phyloP scores from a whole-genome alignment of 768 basidiomycete genomes.

The Russula sp. region DNA sequence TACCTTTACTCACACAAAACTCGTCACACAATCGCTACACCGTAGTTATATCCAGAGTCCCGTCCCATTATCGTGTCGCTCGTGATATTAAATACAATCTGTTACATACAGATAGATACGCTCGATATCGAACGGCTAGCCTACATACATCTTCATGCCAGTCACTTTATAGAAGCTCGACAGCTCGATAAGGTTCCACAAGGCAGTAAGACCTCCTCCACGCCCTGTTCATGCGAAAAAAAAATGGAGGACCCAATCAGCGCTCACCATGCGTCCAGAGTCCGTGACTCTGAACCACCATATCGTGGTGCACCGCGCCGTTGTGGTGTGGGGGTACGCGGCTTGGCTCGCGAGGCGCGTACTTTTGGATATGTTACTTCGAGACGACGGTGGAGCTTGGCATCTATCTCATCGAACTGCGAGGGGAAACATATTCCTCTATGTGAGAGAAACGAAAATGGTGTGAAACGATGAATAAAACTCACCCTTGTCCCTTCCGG shows the following conservation, averaged over 20 bases:
- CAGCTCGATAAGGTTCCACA: slow-evolving; percentile 13
- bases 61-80: slow-evolving; percentile 17
- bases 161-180: slow-evolving; percentile 14
- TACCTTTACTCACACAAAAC: slow-evolving; percentile 7
- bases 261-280: slow-evolving; percentile 20
- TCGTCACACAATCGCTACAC: slow-evolving; percentile 18
- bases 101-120: slow-evolving; percentile 30
- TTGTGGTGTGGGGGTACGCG: slow-evolving; percentile 27
- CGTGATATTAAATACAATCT: slow-evolving; percentile 19
- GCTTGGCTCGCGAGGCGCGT: slow-evolving; percentile 23
- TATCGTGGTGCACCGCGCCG: slow-evolving; percentile 20
- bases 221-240: slow-evolving; percentile 11
- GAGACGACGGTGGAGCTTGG: slow-evolving; percentile 59
- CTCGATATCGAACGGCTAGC: slow-evolving; percentile 19
- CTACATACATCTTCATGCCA: slow-evolving; percentile 21
- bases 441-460: background rate
- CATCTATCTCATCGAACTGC: slow-evolving; percentile 73
- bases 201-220: slow-evolving; percentile 2
- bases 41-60: background rate
- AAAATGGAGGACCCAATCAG: slow-evolving; percentile 5
- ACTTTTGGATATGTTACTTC: slow-evolving; percentile 59
- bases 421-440: slow-evolving; percentile 8
- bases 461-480: background rate
- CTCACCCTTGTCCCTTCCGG: slow-evolving; percentile 71
- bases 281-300: slow-evolving; percentile 19